These are phyloP conservation scores for Pseudogymnoascus sp. DNA, from an alignment of 2,329 filamentous ascomycete genomes.

Conservation along the genomic window DNA sequence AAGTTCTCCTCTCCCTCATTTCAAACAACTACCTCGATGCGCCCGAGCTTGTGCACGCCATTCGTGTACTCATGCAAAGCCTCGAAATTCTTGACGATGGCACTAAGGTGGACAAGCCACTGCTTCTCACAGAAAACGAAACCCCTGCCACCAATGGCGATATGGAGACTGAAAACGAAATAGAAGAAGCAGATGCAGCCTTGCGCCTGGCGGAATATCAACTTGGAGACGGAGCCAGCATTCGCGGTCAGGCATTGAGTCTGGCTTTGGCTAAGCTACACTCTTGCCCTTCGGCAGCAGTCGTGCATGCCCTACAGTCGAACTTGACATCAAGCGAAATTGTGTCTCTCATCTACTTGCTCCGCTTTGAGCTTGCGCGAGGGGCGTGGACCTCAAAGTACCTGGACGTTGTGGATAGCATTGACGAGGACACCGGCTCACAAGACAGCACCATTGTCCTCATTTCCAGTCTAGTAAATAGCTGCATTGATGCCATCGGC, in stretches of 20 bases:
- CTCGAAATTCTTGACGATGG: constrained; percentile 45
- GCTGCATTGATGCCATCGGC: constrained; percentile 69
- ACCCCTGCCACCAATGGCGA: constrained; percentile 20
- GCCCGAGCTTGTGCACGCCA: constrained; percentile 57
- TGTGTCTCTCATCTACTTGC: constrained; percentile 62
- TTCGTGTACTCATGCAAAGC: constrained; percentile 61
- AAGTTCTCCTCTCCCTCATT: constrained; percentile 59
- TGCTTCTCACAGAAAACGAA: constrained; percentile 19
- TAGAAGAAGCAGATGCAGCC: constrained; percentile 57
- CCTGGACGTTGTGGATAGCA: constrained; percentile 47
- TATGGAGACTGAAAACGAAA: constrained; percentile 41
- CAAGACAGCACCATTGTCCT: constrained; percentile 63
- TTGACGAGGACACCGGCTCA: constrained; percentile 41
- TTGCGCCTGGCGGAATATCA: constrained; percentile 62
- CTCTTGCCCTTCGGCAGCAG: constrained; percentile 51
- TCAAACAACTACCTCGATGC: constrained; percentile 58
- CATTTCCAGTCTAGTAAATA: constrained; percentile 63
- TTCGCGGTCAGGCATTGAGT: constrained; percentile 57
- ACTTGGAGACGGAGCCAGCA: constrained; percentile 55
- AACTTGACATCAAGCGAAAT: constrained; percentile 61
- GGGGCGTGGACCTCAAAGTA: constrained; percentile 72
- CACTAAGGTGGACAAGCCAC: constrained; percentile 17
- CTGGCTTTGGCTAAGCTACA: constrained; percentile 64
- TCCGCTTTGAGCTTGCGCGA: constrained; percentile 65
- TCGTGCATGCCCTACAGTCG: constrained; percentile 56